Evolutionary conservation across 306 rosid genomes (phyloP).

Genomic region (Rubus idaeus): DNA sequence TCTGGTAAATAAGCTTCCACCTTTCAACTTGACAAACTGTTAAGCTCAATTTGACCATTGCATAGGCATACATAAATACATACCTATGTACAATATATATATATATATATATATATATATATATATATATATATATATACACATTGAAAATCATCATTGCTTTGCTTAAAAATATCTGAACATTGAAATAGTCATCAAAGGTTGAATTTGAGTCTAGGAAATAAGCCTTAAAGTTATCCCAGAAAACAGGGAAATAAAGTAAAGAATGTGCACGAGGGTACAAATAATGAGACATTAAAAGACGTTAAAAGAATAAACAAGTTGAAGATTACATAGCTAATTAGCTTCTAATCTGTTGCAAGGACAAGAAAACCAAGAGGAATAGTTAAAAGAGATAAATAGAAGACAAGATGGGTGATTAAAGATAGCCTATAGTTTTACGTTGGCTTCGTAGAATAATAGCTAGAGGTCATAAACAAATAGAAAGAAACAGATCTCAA

Average conservation of each 20-base stretch:
- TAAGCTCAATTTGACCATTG: neutral
- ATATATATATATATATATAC: no score
- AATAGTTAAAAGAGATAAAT: neutral
- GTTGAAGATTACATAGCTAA: neutral
- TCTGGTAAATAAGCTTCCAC: neutral
- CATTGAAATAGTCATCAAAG: neutral
- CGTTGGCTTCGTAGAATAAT: neutral
- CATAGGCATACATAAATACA: neutral
- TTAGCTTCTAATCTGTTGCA: neutral
- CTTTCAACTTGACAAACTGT: neutral
- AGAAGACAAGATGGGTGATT: neutral
- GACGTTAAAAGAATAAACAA: neutral
- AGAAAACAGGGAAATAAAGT: neutral
- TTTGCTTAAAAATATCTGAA: neutral
- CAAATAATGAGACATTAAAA: neutral
- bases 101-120: no score
- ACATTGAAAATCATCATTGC: neutral
- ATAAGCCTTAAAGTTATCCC: neutral
- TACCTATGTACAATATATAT: neutral
- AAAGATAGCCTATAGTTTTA: neutral
- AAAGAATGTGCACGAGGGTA: neutral
- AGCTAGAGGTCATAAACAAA: constrained; percentile 12
- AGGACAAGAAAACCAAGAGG: neutral
- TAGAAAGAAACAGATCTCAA: constrained; percentile 2
- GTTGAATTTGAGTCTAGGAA: neutral